Base-by-base conservation (phyloP, 164 flowering plant species). In the Echeveria elegans region DNA sequence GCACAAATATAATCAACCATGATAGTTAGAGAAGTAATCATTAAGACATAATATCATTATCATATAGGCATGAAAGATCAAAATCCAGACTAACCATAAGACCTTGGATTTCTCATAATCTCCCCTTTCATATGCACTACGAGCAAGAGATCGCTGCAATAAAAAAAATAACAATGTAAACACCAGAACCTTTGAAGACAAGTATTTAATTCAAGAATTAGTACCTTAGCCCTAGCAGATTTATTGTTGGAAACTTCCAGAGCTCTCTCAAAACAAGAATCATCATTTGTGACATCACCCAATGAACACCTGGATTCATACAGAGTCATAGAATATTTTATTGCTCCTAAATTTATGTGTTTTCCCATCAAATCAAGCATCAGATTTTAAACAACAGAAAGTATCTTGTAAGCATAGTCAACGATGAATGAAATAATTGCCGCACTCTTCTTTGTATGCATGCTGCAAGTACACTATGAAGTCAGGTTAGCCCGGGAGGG, bases 101-200 rank as follows among this genome's bases (percentile, higher is more conserved):
- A 37, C 66, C 79, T 83, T 85, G 36, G 99, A 85, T 62, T 62
- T 78, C 72, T 83, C 88, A 76, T 83, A 94, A 26, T 91, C 92
- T 63, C 89, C 96, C 72, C 88, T 85, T 70, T 83, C 84, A 78
- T 94, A 94, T 66, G 99, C 99, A 82, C 85, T 84, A 66, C 94
- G 91, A 63, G 97, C 99, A 71, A 94, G 96, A 63, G 96, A 83
- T 30, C 98, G 76, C 87, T 85, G 76, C 86, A 83, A 81, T 31
- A 73, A 75, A 70, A 62, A 5, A n/a, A 31, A 19, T 34, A 19
- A 34, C 70, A 43, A 30, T 6, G 2, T 36, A 69, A 19, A 64
- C 52, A 26, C 16, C n/a, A 31, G 10, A 26, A 1, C 8, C 4
- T 45, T 50, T 38, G 0, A 26, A 30, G 34, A 48, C 40, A 66